Conservation (phyloP, 768 basidiomycete genomes). For the Phylloporus scabripes region DNA sequence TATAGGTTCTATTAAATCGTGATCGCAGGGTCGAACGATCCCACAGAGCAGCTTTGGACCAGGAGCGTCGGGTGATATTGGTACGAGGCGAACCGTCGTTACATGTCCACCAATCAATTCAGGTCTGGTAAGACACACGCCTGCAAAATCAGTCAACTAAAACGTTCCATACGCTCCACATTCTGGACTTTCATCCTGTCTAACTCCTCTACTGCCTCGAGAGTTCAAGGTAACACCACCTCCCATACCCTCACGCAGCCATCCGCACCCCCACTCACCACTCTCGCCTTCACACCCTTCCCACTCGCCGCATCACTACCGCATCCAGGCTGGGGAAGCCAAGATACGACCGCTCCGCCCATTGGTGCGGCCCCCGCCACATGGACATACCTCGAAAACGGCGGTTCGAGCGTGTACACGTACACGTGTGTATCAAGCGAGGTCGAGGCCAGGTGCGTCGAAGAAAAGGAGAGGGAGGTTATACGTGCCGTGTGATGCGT, state of each 20-base stretch:
- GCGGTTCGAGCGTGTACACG: constrained; percentile 72
- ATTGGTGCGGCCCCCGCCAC: constrained; percentile 86
- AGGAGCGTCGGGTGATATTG: too few relatives aligned
- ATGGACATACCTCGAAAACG: constrained; percentile 60
- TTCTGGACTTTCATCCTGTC: background rate
- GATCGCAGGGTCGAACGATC: too few relatives aligned
- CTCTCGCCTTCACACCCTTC: constrained; percentile 30
- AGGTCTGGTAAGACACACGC: too few relatives aligned
- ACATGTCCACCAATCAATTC: too few relatives aligned
- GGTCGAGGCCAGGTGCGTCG: constrained; percentile 72
- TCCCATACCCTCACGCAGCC: constrained; percentile 73
- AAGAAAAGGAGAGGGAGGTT: constrained; percentile 47
- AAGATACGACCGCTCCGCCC: constrained; percentile 76
- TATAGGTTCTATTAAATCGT: too few relatives aligned
- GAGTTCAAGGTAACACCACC: constrained; percentile 31
- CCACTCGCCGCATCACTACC: constrained; percentile 12
- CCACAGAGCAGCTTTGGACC: too few relatives aligned
- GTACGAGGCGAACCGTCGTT: too few relatives aligned
- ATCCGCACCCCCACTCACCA: constrained; percentile 78
- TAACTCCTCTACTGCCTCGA: background rate
- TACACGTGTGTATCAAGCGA: constrained; percentile 93
- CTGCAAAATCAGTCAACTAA: background rate
- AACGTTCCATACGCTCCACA: background rate
- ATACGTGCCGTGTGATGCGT: constrained; percentile 81
- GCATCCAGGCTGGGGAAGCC: constrained; percentile 39